Percentiles rank a stretch among this genome's conserved stretches.
These are phyloP conservation scores for Pseudogymnoascus sp. DNA, from an alignment of 2,329 filamentous ascomycete species.

Conservation along the genomic window DNA sequence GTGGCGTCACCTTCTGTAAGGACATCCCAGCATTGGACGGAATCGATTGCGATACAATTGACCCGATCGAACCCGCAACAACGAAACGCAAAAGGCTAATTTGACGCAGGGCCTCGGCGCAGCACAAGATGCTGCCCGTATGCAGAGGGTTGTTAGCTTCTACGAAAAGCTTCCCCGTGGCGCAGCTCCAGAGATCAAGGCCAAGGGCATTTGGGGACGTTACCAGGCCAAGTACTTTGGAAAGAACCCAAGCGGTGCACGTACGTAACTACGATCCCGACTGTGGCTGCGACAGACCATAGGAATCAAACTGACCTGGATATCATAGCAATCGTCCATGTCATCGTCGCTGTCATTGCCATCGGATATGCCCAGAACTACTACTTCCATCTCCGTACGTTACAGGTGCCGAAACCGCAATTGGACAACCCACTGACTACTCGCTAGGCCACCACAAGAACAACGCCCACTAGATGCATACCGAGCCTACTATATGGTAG, in stretches of 20 bases:
- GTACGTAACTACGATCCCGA: conserved; percentile 52
- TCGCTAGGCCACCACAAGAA: conserved; percentile 96
- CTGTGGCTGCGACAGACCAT: neutral
- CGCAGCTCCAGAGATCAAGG: conserved; percentile 73
- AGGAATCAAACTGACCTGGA: neutral
- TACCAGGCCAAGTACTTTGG: conserved; percentile 94
- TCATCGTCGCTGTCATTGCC: conserved; percentile 67
- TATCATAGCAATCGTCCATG: conserved; percentile 73
- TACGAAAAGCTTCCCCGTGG: conserved; percentile 98
- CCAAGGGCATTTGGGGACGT: conserved; percentile 74
- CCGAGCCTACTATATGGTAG: conserved; percentile 8
- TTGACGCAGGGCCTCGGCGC: conserved; percentile 75
- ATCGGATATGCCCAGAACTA: conserved; percentile 97
- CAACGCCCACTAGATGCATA: conserved; percentile 76
- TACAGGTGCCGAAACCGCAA: neutral
- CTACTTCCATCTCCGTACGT: conserved; percentile 99
- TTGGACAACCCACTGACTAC: conserved; percentile 19
- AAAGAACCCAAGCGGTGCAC: conserved; percentile 81
- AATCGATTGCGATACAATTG: conserved; percentile 8
- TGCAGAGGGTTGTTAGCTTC: conserved; percentile 97
- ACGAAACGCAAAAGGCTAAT: conserved; percentile 27
- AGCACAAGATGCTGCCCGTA: conserved; percentile 90
- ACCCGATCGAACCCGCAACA: conserved; percentile 8
- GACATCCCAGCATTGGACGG: conserved; percentile 7
- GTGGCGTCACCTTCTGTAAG: conserved; percentile 32